Percentiles rank a stretch among this genome's conserved stretches.
phyloP scores from a whole-genome alignment of 2,329 filamentous ascomycete species.

The Ophiocordyceps camponoti-saundersi region DNA sequence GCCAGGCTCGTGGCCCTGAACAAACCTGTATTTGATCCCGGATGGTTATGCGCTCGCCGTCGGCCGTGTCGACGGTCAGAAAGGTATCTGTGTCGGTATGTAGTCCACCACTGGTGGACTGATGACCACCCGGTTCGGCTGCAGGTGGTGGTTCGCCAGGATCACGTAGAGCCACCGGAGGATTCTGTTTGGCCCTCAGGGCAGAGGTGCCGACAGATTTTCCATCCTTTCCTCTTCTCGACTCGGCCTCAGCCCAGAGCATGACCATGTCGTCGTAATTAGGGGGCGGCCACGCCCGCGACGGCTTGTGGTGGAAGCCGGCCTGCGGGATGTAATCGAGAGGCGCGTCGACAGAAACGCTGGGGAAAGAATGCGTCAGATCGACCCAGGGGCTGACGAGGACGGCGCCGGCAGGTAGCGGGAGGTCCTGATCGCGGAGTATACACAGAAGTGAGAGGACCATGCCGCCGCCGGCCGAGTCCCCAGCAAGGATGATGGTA shows the following conservation, averaged over 20 bases:
- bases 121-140: conserved; percentile 3
- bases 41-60: conserved; percentile 53
- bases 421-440: conserved; percentile 66
- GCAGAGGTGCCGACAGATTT: conserved; percentile 6
- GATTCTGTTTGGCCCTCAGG: conserved; percentile 16
- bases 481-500: conserved; percentile 76
- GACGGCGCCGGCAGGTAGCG: conserved; percentile 76
- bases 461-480: conserved; percentile 91
- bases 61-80: conserved; percentile 48
- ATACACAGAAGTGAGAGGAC: conserved; percentile 62
- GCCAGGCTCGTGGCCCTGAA: neutral
- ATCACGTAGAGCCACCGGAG: conserved; percentile 10
- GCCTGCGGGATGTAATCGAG: conserved; percentile 77
- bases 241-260: conserved; percentile 32
- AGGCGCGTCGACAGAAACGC: conserved; percentile 53
- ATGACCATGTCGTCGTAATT: conserved; percentile 51
- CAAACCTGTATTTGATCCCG: conserved; percentile 82
- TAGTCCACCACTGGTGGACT: conserved; percentile 12
- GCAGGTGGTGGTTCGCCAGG: conserved; percentile 6
- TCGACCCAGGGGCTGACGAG: conserved; percentile 94
- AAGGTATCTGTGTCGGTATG: conserved; percentile 13
- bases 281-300: conserved; percentile 80
- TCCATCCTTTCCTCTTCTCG: conserved; percentile 10
- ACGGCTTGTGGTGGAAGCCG: conserved; percentile 85
- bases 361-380: conserved; percentile 88